Evolutionary conservation across 2,329 filamentous ascomycete genomes (phyloP), one percentile per base, ranked within the genome.

Genomic region (Chaetomiaceae sp.): DNA sequence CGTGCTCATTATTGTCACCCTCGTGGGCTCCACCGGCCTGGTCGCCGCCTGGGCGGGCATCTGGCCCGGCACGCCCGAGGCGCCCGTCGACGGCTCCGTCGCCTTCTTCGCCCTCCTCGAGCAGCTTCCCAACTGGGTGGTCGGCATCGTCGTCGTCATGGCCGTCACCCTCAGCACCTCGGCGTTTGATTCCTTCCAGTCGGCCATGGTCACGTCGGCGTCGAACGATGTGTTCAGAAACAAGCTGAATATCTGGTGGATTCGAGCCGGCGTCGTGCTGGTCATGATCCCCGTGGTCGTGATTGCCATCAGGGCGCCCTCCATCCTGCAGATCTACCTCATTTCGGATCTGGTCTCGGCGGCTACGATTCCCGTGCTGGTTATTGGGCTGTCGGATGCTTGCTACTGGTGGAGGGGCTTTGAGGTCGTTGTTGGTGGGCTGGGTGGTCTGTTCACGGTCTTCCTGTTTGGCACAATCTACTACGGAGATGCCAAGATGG

Each of bases 201-300:
- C 83, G 2, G 86, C 88, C 59, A 90, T 93, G 84, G 85, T 92
- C 7, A 89, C 85, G n/a, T 87, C 86, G 0, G 86, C 84, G 13
- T 89, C 85, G 58, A 92, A 92, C 71, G 88, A 93, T 64, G 69
- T 93, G 13, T 92, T 92, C 77, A 83, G 87, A 61, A 93, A 93
- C 75, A 81, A 78, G 53, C 79, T 93, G 50, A 84, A 83, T 62
- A 79, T 91, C 57, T 87, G 86, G 81, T 79, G 75, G 66, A 85
- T 92, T 59, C 84, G 88, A 41, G 75, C 63, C 16, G 74, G 74
- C 35, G 87, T 93, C 21, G 79, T 92, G 1, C 64, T 87, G 14
- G 62, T 91, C 66, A 90, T 90, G 63, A 71, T 90, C 55, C 88
- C 88, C 2, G 79, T 84, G 45, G 78, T 91, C 12, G 79, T 88